Base-by-base conservation (phyloP, 352 stramenopile genomes). In the Sclerospora graminicola region DNA sequence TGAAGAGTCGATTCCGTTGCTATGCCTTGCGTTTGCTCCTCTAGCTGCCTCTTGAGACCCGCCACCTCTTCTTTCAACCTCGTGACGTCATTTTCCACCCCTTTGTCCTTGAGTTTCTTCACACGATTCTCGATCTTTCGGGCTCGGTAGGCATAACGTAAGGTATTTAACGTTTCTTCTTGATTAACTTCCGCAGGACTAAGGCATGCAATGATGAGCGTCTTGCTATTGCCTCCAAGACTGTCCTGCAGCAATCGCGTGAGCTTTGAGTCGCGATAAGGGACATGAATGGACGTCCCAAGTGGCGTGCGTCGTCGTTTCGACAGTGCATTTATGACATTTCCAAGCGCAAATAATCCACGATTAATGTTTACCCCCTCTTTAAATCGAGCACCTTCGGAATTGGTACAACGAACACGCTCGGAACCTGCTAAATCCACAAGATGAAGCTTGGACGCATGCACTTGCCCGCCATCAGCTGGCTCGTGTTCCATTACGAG, bases 61-160 rank as follows among this genome's bases (percentile, higher is more conserved):
- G 78, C 73, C 14, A 90, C 35, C 48, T 90, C 72, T 42, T 81
- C 69, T 39, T 82, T 84, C 6, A 89, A 55, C 28, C 65, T 71
- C 4, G 28, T 24, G 8, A 88, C 47, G 47, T 83, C 65, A 38
- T 60, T 96, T 21, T 89, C 77, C 16, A 92, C 80, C 43, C 95
- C 97, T 15, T 87, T 69, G 48, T 98, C 91, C 50, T 98, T 89
- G 61, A 99, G 99, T 27, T 98, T 87, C 41, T 97, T 79, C 0
- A 96, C 92, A 47, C 89, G 84, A 63, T 99, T 99, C 54, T 98
- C 93, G 55, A 99, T 99, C 43, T 98, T 98, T 34, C 98, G 98
- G 4, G 97, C 92, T 15, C 96, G 84, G 40, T 95, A 94, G 1
- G 95, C 95, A 49, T 87, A 90, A 13, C 95, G 79, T 13, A 99